Evolutionary conservation across 202 grass and related monocot genomes (phyloP).

Genomic region (Tripidium arundinaceum): DNA sequence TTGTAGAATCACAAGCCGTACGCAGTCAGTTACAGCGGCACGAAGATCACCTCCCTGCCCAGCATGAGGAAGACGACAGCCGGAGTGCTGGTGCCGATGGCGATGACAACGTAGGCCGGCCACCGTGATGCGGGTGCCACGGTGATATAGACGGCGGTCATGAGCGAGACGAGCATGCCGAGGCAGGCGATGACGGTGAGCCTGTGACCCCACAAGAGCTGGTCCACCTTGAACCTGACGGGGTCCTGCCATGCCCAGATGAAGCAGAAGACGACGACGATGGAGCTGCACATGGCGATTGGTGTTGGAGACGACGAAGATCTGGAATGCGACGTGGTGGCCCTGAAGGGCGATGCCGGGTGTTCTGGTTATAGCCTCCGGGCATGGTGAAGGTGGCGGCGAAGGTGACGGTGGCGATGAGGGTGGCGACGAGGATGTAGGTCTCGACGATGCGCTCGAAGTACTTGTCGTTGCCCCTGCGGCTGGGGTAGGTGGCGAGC

Average conservation of each 20-base stretch:
- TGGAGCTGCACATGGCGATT: slow-evolving; percentile 79
- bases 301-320: slow-evolving; percentile 74
- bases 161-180: slow-evolving; percentile 65
- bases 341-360: slow-evolving; percentile 37
- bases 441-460: slow-evolving; percentile 50
- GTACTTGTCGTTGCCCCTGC: slow-evolving; percentile 31
- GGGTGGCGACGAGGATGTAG: slow-evolving; percentile 65
- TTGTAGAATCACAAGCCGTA: too few relatives aligned
- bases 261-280: slow-evolving; percentile 69
- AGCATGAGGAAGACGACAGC: slow-evolving; percentile 47
- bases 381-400: slow-evolving; percentile 71
- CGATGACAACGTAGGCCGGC: slow-evolving; percentile 55
- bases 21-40: too few relatives aligned
- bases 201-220: slow-evolving; percentile 60
- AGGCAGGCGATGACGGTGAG: slow-evolving; percentile 64
- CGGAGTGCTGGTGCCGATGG: slow-evolving; percentile 60
- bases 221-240: slow-evolving; percentile 55
- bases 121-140: slow-evolving; percentile 24
- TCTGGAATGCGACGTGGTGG: slow-evolving; percentile 26
- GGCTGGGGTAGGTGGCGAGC: slow-evolving; percentile 23
- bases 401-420: slow-evolving; percentile 80
- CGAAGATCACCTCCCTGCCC: slow-evolving; percentile 37
- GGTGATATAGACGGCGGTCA: slow-evolving; percentile 54
- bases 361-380: slow-evolving; percentile 31
- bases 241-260: slow-evolving; percentile 77